Conservation (phyloP, 1,139 yeast genomes). For the Pichia sp. region DNA sequence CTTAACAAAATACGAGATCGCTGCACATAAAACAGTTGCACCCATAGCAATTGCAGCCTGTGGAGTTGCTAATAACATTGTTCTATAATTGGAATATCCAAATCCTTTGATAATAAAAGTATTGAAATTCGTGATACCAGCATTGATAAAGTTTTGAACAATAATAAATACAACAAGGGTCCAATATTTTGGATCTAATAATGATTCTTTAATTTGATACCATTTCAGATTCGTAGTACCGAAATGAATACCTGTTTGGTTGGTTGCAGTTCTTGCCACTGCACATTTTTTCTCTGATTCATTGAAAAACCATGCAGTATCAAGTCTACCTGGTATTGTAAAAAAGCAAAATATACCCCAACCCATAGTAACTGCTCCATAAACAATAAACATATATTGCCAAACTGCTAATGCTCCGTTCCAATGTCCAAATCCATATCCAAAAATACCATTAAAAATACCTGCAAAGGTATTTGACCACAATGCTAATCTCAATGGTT, state of each 20-base stretch:
- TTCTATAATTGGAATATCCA: slow-evolving; percentile 17
- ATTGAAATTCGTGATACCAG: slow-evolving; percentile 30
- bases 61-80: slow-evolving; percentile 22
- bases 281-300: slow-evolving; percentile 39
- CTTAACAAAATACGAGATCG: slow-evolving; percentile 2
- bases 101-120: slow-evolving; percentile 21
- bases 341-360: slow-evolving; percentile 30
- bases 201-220: slow-evolving; percentile 33
- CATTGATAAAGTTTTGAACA: slow-evolving; percentile 34
- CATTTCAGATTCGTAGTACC: slow-evolving; percentile 17
- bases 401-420: slow-evolving; percentile 23
- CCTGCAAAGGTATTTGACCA: slow-evolving; percentile 27
- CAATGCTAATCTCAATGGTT: slow-evolving; percentile 35
- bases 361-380: slow-evolving; percentile 24
- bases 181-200: slow-evolving; percentile 36
- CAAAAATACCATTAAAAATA: slow-evolving; percentile 25
- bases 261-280: slow-evolving; percentile 17
- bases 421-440: slow-evolving; percentile 35
- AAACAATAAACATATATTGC: slow-evolving; percentile 24
- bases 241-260: slow-evolving; percentile 27
- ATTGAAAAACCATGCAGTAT: slow-evolving; percentile 46
- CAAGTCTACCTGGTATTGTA: slow-evolving; percentile 48
- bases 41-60: slow-evolving; percentile 14
- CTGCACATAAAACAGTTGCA: slow-evolving; percentile 5
- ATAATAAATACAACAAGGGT: slow-evolving; percentile 30